A percentile compares a stretch with the other conserved stretches of the same genome.
phyloP scores from a whole-genome alignment of 257 asterid species.

The Leonotis leonurus region DNA sequence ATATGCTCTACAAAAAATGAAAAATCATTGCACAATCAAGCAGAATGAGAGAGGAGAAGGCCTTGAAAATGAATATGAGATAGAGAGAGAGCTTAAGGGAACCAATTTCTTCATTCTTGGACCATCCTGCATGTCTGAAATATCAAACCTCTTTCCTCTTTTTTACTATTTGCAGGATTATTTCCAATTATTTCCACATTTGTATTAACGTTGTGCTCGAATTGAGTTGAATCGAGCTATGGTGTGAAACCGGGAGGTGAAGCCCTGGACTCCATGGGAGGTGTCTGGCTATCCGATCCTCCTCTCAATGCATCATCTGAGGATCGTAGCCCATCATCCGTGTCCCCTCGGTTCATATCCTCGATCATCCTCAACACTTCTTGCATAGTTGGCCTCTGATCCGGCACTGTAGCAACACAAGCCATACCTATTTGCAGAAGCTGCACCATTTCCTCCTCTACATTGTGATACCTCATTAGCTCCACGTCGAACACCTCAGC shows the following conservation, averaged over 20 bases:
- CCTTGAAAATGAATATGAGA: constrained; percentile 31
- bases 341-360: constrained; percentile 67
- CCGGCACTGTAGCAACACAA: constrained; percentile 72
- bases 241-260: constrained; percentile 65
- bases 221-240: no score
- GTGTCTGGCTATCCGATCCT: constrained; percentile 82
- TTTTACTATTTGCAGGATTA: constrained; percentile 7
- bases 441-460: constrained; percentile 98
- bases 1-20: constrained; percentile 25
- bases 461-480: constrained; percentile 86
- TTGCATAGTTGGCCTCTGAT: constrained; percentile 70
- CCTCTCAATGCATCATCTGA: constrained; percentile 66
- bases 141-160: no score
- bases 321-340: constrained; percentile 66
- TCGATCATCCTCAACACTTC: constrained; percentile 80
- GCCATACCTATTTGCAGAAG: constrained; percentile 95
- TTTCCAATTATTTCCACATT: no score
- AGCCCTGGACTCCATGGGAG: constrained; percentile 57
- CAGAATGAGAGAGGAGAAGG: constrained; percentile 21
- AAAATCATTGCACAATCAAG: constrained; percentile 39
- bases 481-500: constrained; percentile 96
- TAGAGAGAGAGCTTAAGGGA: not conserved
- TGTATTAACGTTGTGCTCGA: not conserved
- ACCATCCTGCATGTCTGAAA: constrained; percentile 25
- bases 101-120: not conserved